Conservation (phyloP, 2,329 filamentous ascomycete species). For the Thielaviopsis musarum region DNA sequence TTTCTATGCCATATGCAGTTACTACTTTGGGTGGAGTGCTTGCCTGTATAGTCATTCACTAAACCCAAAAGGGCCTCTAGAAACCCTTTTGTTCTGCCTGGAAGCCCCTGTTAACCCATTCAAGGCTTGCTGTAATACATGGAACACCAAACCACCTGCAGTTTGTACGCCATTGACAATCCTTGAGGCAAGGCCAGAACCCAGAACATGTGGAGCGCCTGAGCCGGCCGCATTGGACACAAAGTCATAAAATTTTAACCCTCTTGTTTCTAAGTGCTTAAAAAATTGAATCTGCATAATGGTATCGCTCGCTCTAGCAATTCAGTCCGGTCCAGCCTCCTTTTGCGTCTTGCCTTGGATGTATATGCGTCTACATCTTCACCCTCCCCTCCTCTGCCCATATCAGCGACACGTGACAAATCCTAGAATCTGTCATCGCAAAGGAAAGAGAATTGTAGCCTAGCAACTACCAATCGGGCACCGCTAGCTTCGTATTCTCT, state of each 20-base stretch:
- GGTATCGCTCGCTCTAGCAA: not conserved
- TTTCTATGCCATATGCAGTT: too few relatives aligned
- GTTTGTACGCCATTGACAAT: too few relatives aligned
- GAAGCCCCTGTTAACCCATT: too few relatives aligned
- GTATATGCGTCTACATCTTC: not conserved
- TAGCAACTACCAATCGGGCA: not conserved
- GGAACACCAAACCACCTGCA: too few relatives aligned
- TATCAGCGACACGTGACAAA: not conserved
- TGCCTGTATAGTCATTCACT: too few relatives aligned
- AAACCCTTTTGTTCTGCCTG: too few relatives aligned
- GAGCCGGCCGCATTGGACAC: not conserved
- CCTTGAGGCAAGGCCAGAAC: not conserved
- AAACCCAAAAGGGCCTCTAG: too few relatives aligned
- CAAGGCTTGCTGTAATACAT: too few relatives aligned
- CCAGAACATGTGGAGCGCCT: too few relatives aligned
- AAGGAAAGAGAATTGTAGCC: not conserved
- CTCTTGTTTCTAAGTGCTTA: not conserved
- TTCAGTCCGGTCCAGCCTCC: not conserved
- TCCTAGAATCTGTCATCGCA: not conserved
- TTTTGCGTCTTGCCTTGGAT: not conserved
- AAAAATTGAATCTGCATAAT: not conserved
- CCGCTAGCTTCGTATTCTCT: not conserved
- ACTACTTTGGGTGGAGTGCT: too few relatives aligned
- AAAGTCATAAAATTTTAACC: not conserved
- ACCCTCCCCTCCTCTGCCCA: not conserved